Evolutionary conservation across 2,329 filamentous ascomycete species (phyloP), one percentile per base, ranked within the genome.

Genomic region (Hortaea werneckii): DNA sequence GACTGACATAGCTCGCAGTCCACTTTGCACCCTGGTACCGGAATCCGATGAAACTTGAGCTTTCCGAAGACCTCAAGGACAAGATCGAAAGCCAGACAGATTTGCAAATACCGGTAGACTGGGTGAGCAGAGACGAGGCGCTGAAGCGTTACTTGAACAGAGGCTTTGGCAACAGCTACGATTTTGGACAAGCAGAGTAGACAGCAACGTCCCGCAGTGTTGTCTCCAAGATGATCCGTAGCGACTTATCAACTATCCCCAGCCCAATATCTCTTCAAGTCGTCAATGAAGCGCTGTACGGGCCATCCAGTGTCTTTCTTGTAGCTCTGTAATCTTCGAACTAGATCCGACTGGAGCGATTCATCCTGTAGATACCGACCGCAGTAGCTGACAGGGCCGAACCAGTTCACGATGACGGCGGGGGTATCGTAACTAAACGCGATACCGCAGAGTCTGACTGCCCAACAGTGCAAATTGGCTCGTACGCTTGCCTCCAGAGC

Each of bases 151-250:
- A 82, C 57, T 51, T 82, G 51, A 68, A 77, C 40, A 61, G 77
- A 45, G 73, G 69, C 1, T 82, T 77, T 56, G 78, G 78, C 0
- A 82, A 82, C 56, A 75, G 72, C 13, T 82, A 82, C 63, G 72
- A 81, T 57, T 82, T 82, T 54, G 64, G 73, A 45, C 78, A 81
- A 59, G 44, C 48, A 1, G 42, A 39, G 10, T 39, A 39, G 13
- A 8, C 8, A 39, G 20, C 20, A 20, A 20, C 2, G 3, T 9
- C 32, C n/a, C 9, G 32, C 32, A 35, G 2, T 9, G 32, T 9
- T 12, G 32, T 35, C 32, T 35, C n/a, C 32, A 12, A 12, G 32
- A 10, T 35, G n/a, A 9, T 35, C 32, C n/a, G 3, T 10, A 35
- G 9, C 9, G 3, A 10, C 32, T 10, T 10, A 9, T 10, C 32